Evolutionary conservation across 2,329 filamentous ascomycete species (phyloP), one percentile per base, ranked within the genome.

Genomic region (Pseudocercospora fuligena): DNA sequence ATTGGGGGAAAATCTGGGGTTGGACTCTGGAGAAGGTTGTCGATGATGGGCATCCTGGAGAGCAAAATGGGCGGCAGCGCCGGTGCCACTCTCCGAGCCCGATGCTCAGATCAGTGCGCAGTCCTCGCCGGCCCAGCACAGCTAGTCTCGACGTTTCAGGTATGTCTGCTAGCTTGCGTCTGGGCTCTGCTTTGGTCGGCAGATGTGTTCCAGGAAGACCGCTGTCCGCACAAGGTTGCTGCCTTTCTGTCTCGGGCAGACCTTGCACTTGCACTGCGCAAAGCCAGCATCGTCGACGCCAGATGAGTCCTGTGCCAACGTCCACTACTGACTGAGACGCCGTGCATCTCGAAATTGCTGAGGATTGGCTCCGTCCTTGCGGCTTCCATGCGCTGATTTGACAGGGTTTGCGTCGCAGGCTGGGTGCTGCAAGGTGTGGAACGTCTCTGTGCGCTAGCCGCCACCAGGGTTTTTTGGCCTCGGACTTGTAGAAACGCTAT

Each of bases 1-100:
- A 46, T 60, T 69, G 70, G 72, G 69, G 56, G 67, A 65, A 70
- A 73, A 70, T 68, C 69, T 69, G 71, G 71, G 71, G 69, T 61
- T 25, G 33, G 16, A 49, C 8, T 70, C 66, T 70, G 69, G 70
- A 72, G 70, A 70, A 71, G 69, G 61, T 61, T 72, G 66, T 56
- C 62, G 68, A 60, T 29, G 43, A 29, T 54, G 60, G 40, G 51
- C 51, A 56, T 54, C 53, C 61, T 62, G 59, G 47, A 49, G 54
- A 33, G 54, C 58, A 59, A 29, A 65, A 60, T 63, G 60, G 40
- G 63, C 60, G 53, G 64, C 64, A 54, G 49, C 64, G 61, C 58
- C 62, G 59, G 59, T 59, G 53, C 36, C 60, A 60, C 63, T 57
- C 62, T 68, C 63, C 63, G 63, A 63, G 56, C 54, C 53, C 46